phyloP scores from a whole-genome alignment of 228 moss, liverwort and hornwort species.

The Sphagnum magellanicum region DNA sequence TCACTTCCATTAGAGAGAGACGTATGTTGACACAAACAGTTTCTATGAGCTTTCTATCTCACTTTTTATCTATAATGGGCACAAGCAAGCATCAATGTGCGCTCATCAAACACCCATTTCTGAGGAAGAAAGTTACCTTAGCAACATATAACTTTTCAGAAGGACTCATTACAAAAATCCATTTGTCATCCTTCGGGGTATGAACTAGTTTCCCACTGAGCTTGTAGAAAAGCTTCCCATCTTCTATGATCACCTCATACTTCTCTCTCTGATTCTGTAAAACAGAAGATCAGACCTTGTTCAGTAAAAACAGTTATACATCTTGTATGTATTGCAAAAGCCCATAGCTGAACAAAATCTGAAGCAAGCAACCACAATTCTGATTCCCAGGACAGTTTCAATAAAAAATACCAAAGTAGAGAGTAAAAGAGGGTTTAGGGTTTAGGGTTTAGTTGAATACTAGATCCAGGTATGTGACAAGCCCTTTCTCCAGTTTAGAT shows the following conservation, averaged over 20 bases:
- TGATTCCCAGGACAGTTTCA: background rate
- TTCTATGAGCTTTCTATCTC: background rate
- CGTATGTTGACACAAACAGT: background rate
- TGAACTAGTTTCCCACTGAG: conserved; percentile 49
- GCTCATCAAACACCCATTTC: too few species aligned
- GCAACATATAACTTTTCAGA: conserved; percentile 76
- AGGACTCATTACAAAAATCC: conserved; percentile 96
- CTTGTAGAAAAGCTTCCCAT: conserved; percentile 75
- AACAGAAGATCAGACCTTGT: background rate
- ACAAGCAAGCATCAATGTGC: background rate
- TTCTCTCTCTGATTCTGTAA: conserved; percentile 67
- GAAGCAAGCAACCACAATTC: background rate
- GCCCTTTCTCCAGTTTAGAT: conserved; percentile 52
- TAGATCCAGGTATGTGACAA: conserved; percentile 70
- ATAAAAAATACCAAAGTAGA: background rate
- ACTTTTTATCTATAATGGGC: background rate
- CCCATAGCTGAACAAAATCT: conserved; percentile 9
- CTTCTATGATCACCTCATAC: conserved; percentile 67
- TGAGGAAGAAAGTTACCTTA: conserved; percentile 33
- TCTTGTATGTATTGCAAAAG: background rate
- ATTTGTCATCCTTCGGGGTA: conserved; percentile 79
- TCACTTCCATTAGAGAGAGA: background rate
- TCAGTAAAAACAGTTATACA: conserved; percentile 6
- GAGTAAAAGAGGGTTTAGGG: background rate
- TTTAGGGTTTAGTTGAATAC: conserved; percentile 21